Percentiles rank a stretch among this genome's conserved stretches.
Evolutionary conservation across 345 rosid species (phyloP).

Genomic region (Eucalyptus tenuipes): DNA sequence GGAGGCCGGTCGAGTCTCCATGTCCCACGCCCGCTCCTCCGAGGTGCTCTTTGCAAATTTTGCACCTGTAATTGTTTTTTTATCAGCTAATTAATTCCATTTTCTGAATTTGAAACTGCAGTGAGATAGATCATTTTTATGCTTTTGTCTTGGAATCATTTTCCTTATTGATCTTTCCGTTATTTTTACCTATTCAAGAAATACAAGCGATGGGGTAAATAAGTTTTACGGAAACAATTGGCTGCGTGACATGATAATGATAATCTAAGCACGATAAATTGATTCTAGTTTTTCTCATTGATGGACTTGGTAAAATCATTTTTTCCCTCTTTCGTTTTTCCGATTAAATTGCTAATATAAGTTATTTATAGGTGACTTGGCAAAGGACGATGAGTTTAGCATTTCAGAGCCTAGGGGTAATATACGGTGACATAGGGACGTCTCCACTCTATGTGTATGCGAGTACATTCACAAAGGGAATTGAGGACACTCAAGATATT

Average conservation of each 20-base stretch:
- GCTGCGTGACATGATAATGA: background rate
- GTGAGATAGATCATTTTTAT: background rate
- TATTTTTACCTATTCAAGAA: background rate
- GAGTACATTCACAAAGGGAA: constrained; percentile 45
- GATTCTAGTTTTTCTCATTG: background rate
- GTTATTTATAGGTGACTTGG: constrained; percentile 24
- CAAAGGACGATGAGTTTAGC: constrained; percentile 42
- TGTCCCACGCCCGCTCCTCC: constrained; percentile 1
- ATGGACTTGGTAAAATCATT: background rate
- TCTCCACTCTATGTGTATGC: constrained; percentile 64
- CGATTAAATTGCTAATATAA: background rate
- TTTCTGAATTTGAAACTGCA: background rate
- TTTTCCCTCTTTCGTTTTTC: background rate
- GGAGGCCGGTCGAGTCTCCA: constrained; percentile 54
- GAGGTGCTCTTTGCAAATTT: background rate
- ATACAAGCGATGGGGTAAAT: background rate
- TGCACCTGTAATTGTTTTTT: background rate
- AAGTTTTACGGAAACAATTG: background rate
- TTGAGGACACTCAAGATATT: constrained; percentile 29
- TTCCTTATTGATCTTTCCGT: background rate
- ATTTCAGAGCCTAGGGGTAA: constrained; percentile 64
- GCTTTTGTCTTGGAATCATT: background rate
- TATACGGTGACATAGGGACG: constrained; percentile 77
- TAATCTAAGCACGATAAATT: background rate
- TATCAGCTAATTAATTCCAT: background rate